Evolutionary conservation across 306 rosid species (phyloP).

Genomic region (Arachis stenosperma): DNA sequence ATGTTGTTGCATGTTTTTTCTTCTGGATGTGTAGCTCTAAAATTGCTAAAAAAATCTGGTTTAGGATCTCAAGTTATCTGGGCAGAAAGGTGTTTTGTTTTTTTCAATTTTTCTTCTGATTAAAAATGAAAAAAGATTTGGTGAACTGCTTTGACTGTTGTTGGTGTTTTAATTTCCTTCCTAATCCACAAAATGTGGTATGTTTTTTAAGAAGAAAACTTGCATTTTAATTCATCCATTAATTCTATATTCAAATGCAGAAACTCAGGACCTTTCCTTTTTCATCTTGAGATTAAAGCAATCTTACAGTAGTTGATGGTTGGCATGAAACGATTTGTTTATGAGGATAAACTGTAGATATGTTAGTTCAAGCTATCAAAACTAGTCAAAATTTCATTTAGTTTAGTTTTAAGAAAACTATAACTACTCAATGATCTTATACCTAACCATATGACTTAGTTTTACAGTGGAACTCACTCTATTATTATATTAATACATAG

Average conservation of each 20-base stretch:
- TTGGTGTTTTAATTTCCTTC: conserved; percentile 33
- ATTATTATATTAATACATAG: too few relatives aligned
- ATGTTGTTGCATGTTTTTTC: conserved; percentile 1
- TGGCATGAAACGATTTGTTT: conserved; percentile 28
- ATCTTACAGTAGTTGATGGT: conserved; percentile 36
- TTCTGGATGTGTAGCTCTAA: background rate
- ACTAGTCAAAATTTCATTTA: background rate
- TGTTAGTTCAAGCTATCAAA: conserved; percentile 31
- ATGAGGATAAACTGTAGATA: conserved; percentile 34
- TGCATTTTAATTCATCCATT: conserved; percentile 19
- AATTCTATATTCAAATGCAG: conserved; percentile 37
- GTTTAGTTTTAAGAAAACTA: conserved; percentile 12
- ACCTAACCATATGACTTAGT: conserved; percentile 38
- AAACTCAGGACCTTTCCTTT: conserved; percentile 33
- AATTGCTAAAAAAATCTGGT: conserved; percentile 9
- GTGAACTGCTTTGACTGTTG: conserved; percentile 41
- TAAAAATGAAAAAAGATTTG: conserved; percentile 39
- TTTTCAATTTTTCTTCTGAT: conserved; percentile 7
- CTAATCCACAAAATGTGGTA: conserved; percentile 29
- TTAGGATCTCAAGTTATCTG: conserved; percentile 32
- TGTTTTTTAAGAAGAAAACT: conserved; percentile 26
- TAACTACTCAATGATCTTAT: conserved; percentile 10
- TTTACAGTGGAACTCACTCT: conserved; percentile 4
- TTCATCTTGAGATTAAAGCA: conserved; percentile 22
- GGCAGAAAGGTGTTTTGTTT: conserved; percentile 4